Conservation (phyloP, 2,329 filamentous ascomycete genomes). For the Leptographium procerum region DNA sequence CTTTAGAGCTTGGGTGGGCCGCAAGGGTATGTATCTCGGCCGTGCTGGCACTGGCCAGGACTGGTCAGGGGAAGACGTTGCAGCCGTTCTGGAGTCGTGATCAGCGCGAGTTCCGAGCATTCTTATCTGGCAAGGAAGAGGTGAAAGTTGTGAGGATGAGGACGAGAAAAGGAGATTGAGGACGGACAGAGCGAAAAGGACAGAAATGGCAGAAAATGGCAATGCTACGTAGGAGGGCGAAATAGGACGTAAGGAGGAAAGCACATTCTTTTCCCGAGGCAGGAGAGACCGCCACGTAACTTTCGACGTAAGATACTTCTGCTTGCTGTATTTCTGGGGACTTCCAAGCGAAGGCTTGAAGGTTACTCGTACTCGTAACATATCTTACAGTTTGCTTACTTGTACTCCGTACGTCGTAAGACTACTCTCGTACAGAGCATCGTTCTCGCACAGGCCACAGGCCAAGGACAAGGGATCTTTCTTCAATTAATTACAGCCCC, state of each 20-base stretch:
- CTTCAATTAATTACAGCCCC: neutral
- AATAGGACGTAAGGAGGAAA: too few relatives aligned
- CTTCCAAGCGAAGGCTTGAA: too few relatives aligned
- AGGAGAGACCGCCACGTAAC: neutral
- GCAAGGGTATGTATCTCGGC: neutral
- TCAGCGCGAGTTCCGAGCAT: neutral
- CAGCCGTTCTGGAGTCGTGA: neutral
- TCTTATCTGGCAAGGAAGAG: neutral
- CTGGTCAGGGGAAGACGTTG: neutral
- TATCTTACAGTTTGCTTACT: too few relatives aligned
- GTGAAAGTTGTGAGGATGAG: neutral
- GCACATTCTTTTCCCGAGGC: neutral
- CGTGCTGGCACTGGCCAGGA: neutral
- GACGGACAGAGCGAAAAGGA: neutral
- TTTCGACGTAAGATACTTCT: too few relatives aligned
- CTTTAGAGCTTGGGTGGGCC: neutral
- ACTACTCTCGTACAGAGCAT: too few relatives aligned
- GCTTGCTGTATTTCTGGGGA: neutral
- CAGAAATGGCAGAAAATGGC: too few relatives aligned
- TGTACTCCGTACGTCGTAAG: too few relatives aligned
- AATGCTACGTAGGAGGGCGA: too few relatives aligned
- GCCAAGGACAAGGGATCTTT: too few relatives aligned
- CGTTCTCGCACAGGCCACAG: too few relatives aligned
- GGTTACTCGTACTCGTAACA: too few relatives aligned
- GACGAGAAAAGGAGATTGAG: neutral